Conservation (phyloP, 2,329 filamentous ascomycete species). For the Curvularia eragrostidis region DNA sequence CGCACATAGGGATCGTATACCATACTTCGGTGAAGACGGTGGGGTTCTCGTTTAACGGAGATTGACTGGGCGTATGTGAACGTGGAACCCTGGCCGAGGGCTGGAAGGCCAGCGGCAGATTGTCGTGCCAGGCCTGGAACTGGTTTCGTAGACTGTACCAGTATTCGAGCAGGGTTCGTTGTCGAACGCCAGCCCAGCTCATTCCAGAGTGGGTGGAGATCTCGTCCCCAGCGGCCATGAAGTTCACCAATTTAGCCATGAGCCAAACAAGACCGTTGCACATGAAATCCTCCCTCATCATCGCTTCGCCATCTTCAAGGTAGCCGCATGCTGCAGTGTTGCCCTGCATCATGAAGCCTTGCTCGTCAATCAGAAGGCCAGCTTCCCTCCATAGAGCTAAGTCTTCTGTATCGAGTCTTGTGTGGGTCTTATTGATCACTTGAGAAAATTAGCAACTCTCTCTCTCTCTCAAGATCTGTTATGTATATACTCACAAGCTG, state of each 20-base stretch:
- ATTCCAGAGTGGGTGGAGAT: constrained; percentile 50
- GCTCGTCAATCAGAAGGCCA: constrained; percentile 63
- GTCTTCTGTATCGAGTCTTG: constrained; percentile 67
- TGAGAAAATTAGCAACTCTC: constrained; percentile 13
- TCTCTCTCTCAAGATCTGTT: background rate
- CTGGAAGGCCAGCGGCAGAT: constrained; percentile 65
- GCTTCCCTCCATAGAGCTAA: constrained; percentile 69
- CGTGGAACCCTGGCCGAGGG: constrained; percentile 60
- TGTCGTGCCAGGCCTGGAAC: constrained; percentile 65
- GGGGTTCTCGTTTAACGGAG: constrained; percentile 40
- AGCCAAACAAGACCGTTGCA: constrained; percentile 71
- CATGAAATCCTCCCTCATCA: constrained; percentile 68
- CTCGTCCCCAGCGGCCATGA: constrained; percentile 64
- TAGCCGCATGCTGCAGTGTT: constrained; percentile 50
- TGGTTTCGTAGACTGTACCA: constrained; percentile 65
- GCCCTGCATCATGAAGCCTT: constrained; percentile 59
- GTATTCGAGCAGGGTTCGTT: constrained; percentile 58
- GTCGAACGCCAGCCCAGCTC: constrained; percentile 56
- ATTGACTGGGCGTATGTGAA: constrained; percentile 30
- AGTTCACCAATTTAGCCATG: constrained; percentile 70
- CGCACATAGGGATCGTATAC: constrained; percentile 69
- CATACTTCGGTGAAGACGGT: constrained; percentile 63
- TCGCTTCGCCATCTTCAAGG: constrained; percentile 54
- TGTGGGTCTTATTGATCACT: constrained; percentile 67
- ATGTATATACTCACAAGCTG: constrained; percentile 59